Evolutionary conservation across 805 yeast species (phyloP), one percentile per base, ranked within the genome.

Genomic region (Tetrapisispora taiwanensis): DNA sequence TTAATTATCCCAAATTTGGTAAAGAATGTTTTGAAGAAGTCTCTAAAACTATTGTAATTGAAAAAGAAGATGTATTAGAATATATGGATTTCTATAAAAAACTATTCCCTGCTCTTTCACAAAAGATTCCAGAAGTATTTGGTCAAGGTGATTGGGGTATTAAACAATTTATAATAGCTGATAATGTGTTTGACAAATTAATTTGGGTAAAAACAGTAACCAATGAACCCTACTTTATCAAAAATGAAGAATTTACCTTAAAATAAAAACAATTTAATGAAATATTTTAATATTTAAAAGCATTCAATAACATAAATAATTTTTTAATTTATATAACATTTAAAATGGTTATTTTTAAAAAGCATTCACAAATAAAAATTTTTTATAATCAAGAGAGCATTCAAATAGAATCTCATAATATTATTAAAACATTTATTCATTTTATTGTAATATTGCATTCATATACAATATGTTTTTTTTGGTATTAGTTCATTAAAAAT

Each of bases 71-170:
- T 50, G 74, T 79, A 2, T 46, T 71, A 24, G 81, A 78, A 43
- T 78, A 70, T 58, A 61, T 70, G 49, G 71, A 70, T 2, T 58
- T 79, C 24, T 80, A 80, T 55, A 73, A 74, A 42, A 65, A 74
- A 41, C 59, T 78, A 36, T 71, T 79, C 41, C 76, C 80, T 13
- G 69, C 65, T 2, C 55, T 79, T 42, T 56, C 68, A 19, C 51
- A 63, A 15, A 67, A 71, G 17, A 72, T 80, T 3, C 81, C 84
- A 2, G 81, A 79, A 51, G 70, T 83, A 1, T 82, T 69, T 52
- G 67, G 64, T 15, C 50, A 58, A 68, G 67, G 79, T 68, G 50
- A 68, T 48, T 64, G 79, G 72, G 60, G 65, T 7, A 61, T 70
- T 22, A 68, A 63, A 46, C 60, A 55, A 28, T 68, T 70, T 46